These are phyloP conservation scores for Hypoxylon sp. DNA, from an alignment of 2,329 filamentous ascomycete genomes.

Conservation along the genomic window DNA sequence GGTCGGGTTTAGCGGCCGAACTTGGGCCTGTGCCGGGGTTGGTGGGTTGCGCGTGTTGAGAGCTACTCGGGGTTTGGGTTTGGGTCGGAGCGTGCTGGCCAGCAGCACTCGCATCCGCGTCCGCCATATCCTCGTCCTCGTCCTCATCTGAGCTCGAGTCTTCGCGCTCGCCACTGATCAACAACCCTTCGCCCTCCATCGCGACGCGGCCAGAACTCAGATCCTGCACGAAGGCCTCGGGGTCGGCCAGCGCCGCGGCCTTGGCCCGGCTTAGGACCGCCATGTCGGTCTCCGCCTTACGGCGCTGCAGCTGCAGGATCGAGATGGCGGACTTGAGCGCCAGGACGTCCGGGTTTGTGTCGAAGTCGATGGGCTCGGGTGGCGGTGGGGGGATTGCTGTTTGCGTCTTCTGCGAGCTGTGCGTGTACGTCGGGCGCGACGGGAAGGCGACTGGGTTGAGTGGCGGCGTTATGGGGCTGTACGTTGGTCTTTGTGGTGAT, in stretches of 20 bases:
- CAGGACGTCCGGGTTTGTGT: conserved; percentile 85
- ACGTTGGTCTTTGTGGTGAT: conserved; percentile 65
- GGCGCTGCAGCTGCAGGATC: conserved; percentile 87
- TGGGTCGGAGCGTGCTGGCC: conserved; percentile 11
- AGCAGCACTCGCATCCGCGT: conserved; percentile 50
- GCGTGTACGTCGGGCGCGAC: conserved; percentile 49
- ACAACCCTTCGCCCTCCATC: conserved; percentile 55
- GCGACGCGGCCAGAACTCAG: conserved; percentile 74
- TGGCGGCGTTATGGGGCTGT: conserved; percentile 70
- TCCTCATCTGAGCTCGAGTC: conserved; percentile 27
- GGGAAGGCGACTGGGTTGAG: conserved; percentile 57
- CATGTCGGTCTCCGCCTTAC: conserved; percentile 83
- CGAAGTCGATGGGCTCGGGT: conserved; percentile 69
- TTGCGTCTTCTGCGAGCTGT: conserved; percentile 45
- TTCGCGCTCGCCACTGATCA: conserved; percentile 44
- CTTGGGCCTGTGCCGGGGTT: conserved; percentile 1
- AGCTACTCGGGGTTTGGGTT: background rate
- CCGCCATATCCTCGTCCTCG: conserved; percentile 23
- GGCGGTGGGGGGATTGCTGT: conserved; percentile 58
- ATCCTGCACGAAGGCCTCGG: conserved; percentile 79
- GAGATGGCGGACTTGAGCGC: conserved; percentile 88
- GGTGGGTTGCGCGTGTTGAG: background rate
- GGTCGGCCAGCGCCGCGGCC: conserved; percentile 77
- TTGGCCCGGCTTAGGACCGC: conserved; percentile 78
- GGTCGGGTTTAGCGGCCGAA: conserved; percentile 25